These are phyloP conservation scores for Chaetomium tenue DNA, from an alignment of 495 filamentous ascomycete species.

Conservation along the genomic window DNA sequence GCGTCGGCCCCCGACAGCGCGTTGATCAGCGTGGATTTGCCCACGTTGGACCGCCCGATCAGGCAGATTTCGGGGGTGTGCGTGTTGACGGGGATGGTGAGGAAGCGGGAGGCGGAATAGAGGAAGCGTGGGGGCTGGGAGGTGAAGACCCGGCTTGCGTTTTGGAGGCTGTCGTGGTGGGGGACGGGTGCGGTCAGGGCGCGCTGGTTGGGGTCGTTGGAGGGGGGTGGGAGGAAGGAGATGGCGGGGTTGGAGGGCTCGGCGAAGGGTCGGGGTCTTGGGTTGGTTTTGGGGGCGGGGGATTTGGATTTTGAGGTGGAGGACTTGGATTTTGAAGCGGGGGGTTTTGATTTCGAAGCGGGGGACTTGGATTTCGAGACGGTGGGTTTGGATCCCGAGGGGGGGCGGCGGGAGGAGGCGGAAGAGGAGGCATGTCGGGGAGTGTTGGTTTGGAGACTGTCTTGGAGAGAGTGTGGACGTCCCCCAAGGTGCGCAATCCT, in stretches of 20 bases:
- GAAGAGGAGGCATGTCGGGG: neutral
- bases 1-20: conserved; percentile 60
- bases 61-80: conserved; percentile 59
- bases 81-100: conserved; percentile 56
- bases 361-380: neutral
- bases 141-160: conserved; percentile 63
- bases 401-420: neutral
- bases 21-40: conserved; percentile 87
- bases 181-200: conserved; percentile 25
- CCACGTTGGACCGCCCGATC: conserved; percentile 82
- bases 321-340: neutral
- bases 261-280: neutral
- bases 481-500: neutral
- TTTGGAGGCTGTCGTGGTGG: conserved; percentile 19
- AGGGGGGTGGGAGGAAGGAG: conserved; percentile 36
- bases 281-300: neutral
- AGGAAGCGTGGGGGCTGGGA: conserved; percentile 60
- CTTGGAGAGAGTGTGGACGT: neutral
- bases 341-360: neutral
- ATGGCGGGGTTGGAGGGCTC: conserved; percentile 6
- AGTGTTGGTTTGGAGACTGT: neutral
- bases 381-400: neutral
- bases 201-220: conserved; percentile 36
- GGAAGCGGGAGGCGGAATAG: conserved; percentile 70
- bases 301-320: neutral